phyloP scores from a whole-genome alignment of 2,329 filamentous ascomycete genomes.

The Colletotrichum filicis region DNA sequence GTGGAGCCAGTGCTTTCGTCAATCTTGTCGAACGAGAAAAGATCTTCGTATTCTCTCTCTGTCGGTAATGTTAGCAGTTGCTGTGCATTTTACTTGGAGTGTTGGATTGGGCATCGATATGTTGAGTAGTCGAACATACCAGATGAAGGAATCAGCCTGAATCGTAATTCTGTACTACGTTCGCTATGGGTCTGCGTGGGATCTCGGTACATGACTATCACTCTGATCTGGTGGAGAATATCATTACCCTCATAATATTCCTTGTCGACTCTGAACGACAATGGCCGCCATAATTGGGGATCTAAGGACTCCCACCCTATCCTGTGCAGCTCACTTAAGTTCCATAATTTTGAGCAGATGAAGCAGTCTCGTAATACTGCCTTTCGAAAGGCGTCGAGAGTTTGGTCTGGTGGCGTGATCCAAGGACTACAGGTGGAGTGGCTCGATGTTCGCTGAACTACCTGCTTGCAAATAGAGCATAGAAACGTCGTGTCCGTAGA shows the following conservation, averaged over 20 bases:
- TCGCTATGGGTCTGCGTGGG: background rate
- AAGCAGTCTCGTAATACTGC: background rate
- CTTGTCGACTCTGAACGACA: background rate
- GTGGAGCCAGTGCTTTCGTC: background rate
- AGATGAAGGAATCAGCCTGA: background rate
- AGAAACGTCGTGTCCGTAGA: background rate
- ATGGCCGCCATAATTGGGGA: background rate
- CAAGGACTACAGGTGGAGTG: background rate
- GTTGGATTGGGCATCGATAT: too few relatives aligned
- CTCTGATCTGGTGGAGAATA: background rate
- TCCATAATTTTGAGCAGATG: background rate
- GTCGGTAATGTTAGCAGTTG: too few relatives aligned
- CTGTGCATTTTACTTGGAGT: too few relatives aligned
- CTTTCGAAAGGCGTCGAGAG: background rate
- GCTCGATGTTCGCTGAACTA: background rate
- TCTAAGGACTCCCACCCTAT: background rate
- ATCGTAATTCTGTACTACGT: accelerated
- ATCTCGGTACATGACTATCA: accelerated
- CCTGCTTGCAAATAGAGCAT: background rate
- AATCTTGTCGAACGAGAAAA: background rate
- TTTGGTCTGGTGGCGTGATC: background rate
- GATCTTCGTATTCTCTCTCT: too few relatives aligned
- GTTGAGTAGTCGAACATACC: background rate
- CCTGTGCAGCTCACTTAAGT: background rate
- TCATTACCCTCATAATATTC: background rate